Evolutionary conservation across 164 flowering plant genomes (phyloP).

Genomic region (Brasenia schreberi): DNA sequence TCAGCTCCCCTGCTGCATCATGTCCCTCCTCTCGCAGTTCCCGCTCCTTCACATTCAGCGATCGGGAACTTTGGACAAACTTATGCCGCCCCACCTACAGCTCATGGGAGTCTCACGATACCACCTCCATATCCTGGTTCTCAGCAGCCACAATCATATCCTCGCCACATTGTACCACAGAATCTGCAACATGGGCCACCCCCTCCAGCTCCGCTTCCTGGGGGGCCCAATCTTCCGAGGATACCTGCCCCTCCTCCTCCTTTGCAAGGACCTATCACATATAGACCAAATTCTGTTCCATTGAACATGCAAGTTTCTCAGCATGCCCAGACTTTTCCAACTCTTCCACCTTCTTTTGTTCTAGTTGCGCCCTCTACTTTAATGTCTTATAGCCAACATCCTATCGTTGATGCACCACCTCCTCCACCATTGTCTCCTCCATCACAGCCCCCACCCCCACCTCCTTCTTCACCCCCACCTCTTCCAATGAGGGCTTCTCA

Average conservation of each 20-base stretch:
- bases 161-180: conserved; percentile 11
- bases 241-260: conserved; percentile 28
- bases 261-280: conserved; percentile 22
- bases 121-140: conserved; percentile 11
- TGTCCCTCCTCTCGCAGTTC: conserved; percentile 12
- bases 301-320: conserved; percentile 16
- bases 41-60: conserved; percentile 10
- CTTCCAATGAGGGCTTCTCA: conserved; percentile 3
- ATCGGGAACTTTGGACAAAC: conserved; percentile 18
- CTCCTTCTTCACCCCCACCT: conserved; percentile 17
- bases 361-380: conserved; percentile 13
- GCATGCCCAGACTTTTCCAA: conserved; percentile 11
- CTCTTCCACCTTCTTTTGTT: conserved; percentile 16
- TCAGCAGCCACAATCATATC: conserved; percentile 19
- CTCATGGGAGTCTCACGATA: conserved; percentile 13
- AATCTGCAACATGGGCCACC: conserved; percentile 8
- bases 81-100: conserved; percentile 10
- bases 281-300: conserved; percentile 15
- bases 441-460: conserved; percentile 20
- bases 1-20: conserved; percentile 5
- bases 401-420: conserved; percentile 12
- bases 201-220: conserved; percentile 5
- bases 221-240: conserved; percentile 18
- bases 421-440: conserved; percentile 23
- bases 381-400: conserved; percentile 9